Conservation (phyloP, 73 alveolate genomes). For the Paramecium primaurelia region DNA sequence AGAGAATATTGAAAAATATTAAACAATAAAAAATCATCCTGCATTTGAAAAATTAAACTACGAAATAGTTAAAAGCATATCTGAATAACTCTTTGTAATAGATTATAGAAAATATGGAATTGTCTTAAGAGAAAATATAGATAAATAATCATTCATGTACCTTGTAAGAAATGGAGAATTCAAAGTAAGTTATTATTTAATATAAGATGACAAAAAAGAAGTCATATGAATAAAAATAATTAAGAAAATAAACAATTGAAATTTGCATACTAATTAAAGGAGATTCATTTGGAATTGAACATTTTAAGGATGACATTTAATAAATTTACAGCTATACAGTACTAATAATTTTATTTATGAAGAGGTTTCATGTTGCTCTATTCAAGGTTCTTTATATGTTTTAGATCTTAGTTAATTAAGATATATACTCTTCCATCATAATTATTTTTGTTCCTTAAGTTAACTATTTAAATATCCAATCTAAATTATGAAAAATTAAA, state of each 20-base stretch:
- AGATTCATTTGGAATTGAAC: not conserved
- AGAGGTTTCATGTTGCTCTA: not conserved
- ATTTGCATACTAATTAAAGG: not conserved
- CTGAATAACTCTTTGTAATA: not conserved
- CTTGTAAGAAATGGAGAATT: conserved; percentile 9
- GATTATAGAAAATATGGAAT: not conserved
- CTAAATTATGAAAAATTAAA: not conserved
- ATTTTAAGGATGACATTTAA: not conserved
- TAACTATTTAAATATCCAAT: not conserved
- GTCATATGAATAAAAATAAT: not conserved
- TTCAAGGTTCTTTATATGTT: not conserved
- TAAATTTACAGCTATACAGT: not conserved
- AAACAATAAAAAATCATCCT: not conserved
- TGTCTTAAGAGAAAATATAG: not conserved
- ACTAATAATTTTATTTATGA: not conserved
- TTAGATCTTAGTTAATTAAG: not conserved
- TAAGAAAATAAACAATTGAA: not conserved
- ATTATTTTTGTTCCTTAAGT: not conserved
- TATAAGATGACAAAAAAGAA: conserved; percentile 5
- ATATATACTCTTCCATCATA: not conserved
- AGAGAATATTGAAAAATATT: not conserved
- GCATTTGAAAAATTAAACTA: not conserved
- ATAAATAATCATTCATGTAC: not conserved
- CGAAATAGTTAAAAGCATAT: not conserved
- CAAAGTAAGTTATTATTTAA: not conserved